Evolutionary conservation across 306 rosid genomes (phyloP).

Genomic region (Quercus cerris): DNA sequence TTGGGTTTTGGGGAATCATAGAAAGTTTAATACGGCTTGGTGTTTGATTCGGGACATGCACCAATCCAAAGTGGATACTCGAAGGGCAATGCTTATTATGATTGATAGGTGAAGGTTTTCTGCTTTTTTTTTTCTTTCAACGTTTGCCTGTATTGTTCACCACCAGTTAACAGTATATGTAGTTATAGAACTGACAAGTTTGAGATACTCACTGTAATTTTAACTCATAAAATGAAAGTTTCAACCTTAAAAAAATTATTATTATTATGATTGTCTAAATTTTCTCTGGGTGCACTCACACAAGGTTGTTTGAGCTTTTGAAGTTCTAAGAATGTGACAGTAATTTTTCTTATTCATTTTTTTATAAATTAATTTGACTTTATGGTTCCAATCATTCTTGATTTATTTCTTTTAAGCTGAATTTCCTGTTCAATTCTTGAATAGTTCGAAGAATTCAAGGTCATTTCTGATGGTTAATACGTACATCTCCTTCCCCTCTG

Average conservation of each 20-base stretch:
- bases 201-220: neutral
- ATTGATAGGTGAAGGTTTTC: conserved; percentile 64
- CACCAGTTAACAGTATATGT: neutral
- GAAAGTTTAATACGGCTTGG: conserved; percentile 74
- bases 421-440: neutral
- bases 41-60: conserved; percentile 70
- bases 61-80: conserved; percentile 48
- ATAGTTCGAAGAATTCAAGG: no score
- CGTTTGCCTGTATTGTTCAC: neutral
- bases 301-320: neutral
- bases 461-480: no score
- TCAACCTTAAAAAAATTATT: no score
- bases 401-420: neutral
- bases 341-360: neutral
- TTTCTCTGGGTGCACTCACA: neutral
- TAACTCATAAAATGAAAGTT: neutral
- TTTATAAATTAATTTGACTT: no score
- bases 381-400: no score
- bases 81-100: conserved; percentile 72
- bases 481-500: no score
- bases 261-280: neutral
- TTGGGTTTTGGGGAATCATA: conserved; percentile 78
- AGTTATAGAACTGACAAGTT: neutral
- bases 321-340: neutral
- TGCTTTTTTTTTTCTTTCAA: neutral